Percentiles rank a stretch among this genome's conserved stretches.
These are phyloP conservation scores for Aspergillus pseudoglaucus DNA, from an alignment of 2,329 filamentous ascomycete genomes.

Conservation along the genomic window DNA sequence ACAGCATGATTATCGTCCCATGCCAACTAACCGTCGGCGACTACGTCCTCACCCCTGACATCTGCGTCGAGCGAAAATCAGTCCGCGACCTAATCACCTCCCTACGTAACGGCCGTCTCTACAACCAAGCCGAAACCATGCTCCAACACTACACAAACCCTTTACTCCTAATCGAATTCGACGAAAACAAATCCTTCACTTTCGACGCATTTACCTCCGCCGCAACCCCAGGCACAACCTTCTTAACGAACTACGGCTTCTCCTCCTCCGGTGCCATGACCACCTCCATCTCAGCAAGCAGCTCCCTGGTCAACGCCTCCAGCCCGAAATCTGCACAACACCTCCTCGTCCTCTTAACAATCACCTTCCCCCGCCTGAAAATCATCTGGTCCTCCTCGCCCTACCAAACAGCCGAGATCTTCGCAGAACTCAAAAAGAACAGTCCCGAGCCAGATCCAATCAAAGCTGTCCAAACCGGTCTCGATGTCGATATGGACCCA, in stretches of 20 bases:
- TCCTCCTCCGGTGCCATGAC: constrained; percentile 29
- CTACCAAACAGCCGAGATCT: constrained; percentile 96
- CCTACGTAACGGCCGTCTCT: constrained; percentile 85
- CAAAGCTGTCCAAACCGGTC: constrained; percentile 72
- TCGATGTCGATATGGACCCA: constrained; percentile 51
- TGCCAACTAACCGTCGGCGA: constrained; percentile 96
- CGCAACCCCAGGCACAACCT: constrained; percentile 34
- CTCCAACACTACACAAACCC: constrained; percentile 82
- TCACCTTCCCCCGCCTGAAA: constrained; percentile 81
- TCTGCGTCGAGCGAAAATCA: constrained; percentile 92
- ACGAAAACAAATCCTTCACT: constrained; percentile 94
- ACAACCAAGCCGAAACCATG: constrained; percentile 90
- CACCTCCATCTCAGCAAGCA: constrained; percentile 52
- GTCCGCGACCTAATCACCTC: constrained; percentile 86
- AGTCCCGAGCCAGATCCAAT: constrained; percentile 87
- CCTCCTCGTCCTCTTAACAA: constrained; percentile 83
- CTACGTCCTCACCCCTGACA: constrained; percentile 84
- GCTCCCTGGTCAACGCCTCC: constrained; percentile 56
- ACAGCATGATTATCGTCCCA: constrained; percentile 80
- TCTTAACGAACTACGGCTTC: constrained; percentile 50
- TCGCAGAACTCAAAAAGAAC: constrained; percentile 84
- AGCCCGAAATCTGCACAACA: constrained; percentile 73
- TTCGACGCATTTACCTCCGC: constrained; percentile 59
- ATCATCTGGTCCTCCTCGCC: constrained; percentile 92
- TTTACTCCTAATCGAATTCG: constrained; percentile 95